Evolutionary conservation across 176 grass and related monocot genomes (phyloP).

Genomic region (Triticum urartu): DNA sequence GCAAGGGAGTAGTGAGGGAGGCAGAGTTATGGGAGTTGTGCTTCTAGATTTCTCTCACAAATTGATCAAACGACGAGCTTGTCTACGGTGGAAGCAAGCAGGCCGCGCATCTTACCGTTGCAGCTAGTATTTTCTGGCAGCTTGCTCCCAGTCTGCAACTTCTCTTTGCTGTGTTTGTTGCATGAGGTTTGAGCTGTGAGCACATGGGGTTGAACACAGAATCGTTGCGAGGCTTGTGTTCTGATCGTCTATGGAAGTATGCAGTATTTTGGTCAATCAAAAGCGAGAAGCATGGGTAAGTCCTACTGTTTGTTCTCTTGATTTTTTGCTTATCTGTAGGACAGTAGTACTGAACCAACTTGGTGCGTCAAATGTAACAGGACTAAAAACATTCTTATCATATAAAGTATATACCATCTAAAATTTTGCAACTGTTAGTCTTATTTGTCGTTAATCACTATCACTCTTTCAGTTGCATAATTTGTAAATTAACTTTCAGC

Average conservation of each 20-base stretch:
- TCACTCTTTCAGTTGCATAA: not conserved
- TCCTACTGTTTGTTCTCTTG: conserved; percentile 13
- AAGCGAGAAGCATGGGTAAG: conserved; percentile 42
- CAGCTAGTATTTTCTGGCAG: conserved; percentile 44
- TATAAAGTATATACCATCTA: not conserved
- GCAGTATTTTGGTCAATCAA: conserved; percentile 65
- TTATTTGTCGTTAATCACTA: not conserved
- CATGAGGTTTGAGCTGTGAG: conserved; percentile 1
- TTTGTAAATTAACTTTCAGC: conserved; percentile 46
- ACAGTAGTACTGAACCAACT: not conserved
- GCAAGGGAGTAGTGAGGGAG: conserved; percentile 10
- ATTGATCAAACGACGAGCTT: conserved; percentile 65
- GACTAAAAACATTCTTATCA: not conserved
- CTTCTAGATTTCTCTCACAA: conserved; percentile 50
- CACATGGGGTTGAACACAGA: conserved; percentile 7
- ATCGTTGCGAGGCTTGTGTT: conserved; percentile 55
- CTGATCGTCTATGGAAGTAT: conserved; percentile 60
- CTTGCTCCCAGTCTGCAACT: not conserved
- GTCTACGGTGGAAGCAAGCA: conserved; percentile 66
- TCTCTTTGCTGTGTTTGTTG: conserved; percentile 18
- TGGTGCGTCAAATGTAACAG: not conserved
- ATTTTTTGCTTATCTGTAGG: not conserved
- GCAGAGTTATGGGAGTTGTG: conserved; percentile 56
- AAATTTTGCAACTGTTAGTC: conserved; percentile 2
- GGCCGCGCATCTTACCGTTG: conserved; percentile 69